Evolutionary conservation across 2,329 filamentous ascomycete species (phyloP).

Genomic region (Aureobasidium namibiae): DNA sequence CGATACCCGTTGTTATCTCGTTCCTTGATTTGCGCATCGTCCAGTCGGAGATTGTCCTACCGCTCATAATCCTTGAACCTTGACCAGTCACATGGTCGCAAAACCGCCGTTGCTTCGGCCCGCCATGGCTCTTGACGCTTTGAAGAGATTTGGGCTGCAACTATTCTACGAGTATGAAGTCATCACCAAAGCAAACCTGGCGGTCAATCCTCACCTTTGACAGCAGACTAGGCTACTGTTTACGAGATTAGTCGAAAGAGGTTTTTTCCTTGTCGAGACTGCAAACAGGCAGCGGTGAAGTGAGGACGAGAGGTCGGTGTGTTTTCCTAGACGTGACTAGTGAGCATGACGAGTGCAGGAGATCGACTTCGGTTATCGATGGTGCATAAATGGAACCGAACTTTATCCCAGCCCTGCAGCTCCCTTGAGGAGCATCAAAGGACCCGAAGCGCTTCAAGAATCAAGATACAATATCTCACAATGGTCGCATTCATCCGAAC

Average conservation of each 20-base stretch:
- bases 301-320: not conserved
- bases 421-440: not conserved
- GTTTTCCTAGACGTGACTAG: not conserved
- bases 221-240: not conserved
- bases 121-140: not conserved
- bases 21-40: not conserved
- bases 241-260: not conserved
- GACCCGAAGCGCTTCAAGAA: no score
- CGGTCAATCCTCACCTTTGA: not conserved
- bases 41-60: not conserved
- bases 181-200: not conserved
- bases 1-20: conserved; percentile 2
- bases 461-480: not conserved
- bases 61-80: not conserved
- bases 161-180: conserved; percentile 1
- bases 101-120: not conserved
- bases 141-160: not conserved
- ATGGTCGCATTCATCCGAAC: not conserved
- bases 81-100: not conserved
- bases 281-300: not conserved
- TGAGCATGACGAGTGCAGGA: not conserved
- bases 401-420: conserved; percentile 1
- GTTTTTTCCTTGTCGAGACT: not conserved
- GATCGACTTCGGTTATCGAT: conserved; percentile 6
- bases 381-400: conserved; percentile 1